Evolutionary conservation across 176 grass and related monocot genomes (phyloP).

Genomic region (Rhipidocladum racemiflorum): DNA sequence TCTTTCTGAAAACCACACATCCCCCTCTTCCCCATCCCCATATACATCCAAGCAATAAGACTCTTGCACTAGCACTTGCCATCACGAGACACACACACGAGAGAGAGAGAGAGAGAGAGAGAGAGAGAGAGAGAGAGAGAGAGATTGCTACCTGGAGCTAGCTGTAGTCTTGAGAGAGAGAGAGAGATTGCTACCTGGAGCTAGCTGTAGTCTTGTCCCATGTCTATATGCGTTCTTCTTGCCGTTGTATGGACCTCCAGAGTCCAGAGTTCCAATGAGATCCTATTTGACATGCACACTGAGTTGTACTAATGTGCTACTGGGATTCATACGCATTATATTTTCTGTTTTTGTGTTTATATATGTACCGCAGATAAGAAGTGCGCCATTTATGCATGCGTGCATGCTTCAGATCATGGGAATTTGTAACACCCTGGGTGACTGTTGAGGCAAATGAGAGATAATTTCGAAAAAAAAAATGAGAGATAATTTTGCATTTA

Average conservation of each 20-base stretch:
- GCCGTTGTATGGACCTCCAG: background rate
- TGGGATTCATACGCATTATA: background rate
- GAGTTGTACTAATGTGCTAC: background rate
- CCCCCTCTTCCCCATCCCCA: background rate
- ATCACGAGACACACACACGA: slow-evolving; percentile 3
- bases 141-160: too few species aligned
- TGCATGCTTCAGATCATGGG: too few species aligned
- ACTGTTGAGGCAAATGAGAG: too few species aligned
- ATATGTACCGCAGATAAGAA: background rate
- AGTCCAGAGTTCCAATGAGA: background rate
- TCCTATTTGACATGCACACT: background rate
- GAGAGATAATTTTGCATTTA: background rate
- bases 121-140: slow-evolving; percentile 4
- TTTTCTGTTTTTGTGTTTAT: background rate
- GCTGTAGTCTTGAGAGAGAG: background rate
- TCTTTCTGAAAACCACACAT: background rate
- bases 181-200: background rate
- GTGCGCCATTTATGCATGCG: too few species aligned
- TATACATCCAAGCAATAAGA: background rate
- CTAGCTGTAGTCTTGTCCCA: background rate
- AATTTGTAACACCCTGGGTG: background rate
- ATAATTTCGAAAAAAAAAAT: too few species aligned
- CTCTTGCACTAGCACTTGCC: background rate
- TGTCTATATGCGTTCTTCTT: background rate
- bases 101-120: background rate